phyloP scores from a whole-genome alignment of 2,329 filamentous ascomycete species.

The Clonostachys chloroleuca region DNA sequence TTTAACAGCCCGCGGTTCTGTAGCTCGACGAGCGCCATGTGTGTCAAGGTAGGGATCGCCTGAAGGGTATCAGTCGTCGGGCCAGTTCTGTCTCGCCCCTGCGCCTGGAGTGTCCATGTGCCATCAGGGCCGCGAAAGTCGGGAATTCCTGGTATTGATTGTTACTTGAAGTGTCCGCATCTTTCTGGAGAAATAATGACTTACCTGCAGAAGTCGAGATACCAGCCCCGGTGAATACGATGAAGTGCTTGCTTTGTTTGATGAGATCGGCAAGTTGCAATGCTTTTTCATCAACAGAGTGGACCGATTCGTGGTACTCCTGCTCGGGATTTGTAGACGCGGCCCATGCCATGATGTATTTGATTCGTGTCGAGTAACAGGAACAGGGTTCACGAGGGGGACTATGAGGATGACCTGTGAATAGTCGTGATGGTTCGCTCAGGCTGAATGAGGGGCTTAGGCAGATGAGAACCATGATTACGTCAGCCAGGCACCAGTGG shows the following conservation, averaged over 20 bases:
- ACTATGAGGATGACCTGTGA: too few relatives aligned
- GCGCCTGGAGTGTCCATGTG: constrained; percentile 36
- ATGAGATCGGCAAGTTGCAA: constrained; percentile 27
- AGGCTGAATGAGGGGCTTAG: too few relatives aligned
- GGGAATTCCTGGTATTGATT: constrained; percentile 22
- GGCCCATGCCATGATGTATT: too few relatives aligned
- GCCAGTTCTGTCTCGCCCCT: constrained; percentile 24
- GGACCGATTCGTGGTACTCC: too few relatives aligned
- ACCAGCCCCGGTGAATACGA: constrained; percentile 40
- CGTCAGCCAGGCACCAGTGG: too few relatives aligned
- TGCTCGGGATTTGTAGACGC: too few relatives aligned
- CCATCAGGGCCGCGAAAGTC: constrained; percentile 43
- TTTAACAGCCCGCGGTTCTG: constrained; percentile 33
- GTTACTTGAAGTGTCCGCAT: too few relatives aligned
- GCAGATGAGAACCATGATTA: too few relatives aligned
- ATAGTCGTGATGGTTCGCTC: too few relatives aligned
- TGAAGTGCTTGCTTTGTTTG: constrained; percentile 34
- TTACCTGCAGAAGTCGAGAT: constrained; percentile 36
- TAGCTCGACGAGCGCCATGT: constrained; percentile 40
- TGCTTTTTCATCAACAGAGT: constrained; percentile 19
- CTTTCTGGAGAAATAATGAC: too few relatives aligned
- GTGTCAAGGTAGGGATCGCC: constrained; percentile 35
- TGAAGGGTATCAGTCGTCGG: constrained; percentile 27
- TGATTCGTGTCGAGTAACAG: too few relatives aligned
- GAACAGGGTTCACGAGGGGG: too few relatives aligned